Base-by-base conservation (phyloP, 2,329 filamentous ascomycete species). In the Arthrobotrys entomopaga region DNA sequence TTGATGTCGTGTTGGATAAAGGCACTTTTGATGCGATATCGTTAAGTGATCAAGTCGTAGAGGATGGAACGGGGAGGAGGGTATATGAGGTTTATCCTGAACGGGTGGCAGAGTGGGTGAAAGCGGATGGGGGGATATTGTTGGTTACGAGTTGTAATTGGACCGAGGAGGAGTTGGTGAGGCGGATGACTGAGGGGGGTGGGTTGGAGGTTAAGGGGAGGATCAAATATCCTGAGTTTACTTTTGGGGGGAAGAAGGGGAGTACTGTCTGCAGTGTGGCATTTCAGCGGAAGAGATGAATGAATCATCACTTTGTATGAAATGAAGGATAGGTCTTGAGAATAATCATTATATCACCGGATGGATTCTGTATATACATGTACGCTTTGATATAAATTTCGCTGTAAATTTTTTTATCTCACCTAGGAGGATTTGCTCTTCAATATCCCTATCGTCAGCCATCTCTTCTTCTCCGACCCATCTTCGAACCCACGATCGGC, bases 121-220 rank as follows among this genome's bases (percentile, higher is more conserved):
- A 87, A 78, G 83, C 82, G 0, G 75, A 65, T 29, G 90, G 89
- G 0, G 92, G 92, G 0, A 84, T 92, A 22, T 87, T 98, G 78
- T 82, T 97, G 72, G 87, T 99, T 63, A 98, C 95, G 64, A 97
- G 93, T 82, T 99, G 95, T 81, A 99, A 99, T 82, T 99, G 95
- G 95, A 98, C 94, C 0, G 93, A 95, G 83, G 87, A 88, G 46
- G 95, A 99, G 84, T 82, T 99, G 79, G 84, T 86, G 73, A 83
- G 82, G 15, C 98, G 94, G 93, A 95, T 98, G 80, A 88, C 86
- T 1, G 81, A 72, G 19, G 76, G 77, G 26, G 78, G 77, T 54
- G 78, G 75, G 40, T 58, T 70, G 77, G 83, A 84, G 74, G 87
- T 88, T 66, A 88, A 87, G 63, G 89, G 87, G 0, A 86, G 87